A percentile compares a stretch with the other conserved stretches of the same genome.
Conservation (phyloP, 805 yeast species). For the Saccharomyces kudriavzevii region DNA sequence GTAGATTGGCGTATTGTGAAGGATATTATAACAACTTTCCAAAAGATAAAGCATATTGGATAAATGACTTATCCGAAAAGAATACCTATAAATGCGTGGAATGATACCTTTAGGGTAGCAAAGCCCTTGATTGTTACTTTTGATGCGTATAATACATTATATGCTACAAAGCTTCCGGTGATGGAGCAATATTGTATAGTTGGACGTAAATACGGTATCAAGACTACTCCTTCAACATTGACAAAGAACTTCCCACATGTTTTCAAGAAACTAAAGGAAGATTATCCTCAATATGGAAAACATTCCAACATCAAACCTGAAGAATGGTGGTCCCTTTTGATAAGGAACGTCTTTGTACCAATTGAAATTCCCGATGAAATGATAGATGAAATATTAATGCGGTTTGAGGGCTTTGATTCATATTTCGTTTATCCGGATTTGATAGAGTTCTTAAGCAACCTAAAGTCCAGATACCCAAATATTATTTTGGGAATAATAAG, state of each 20-base stretch:
- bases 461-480: constrained; percentile 27
- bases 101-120: constrained; percentile 3
- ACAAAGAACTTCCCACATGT: constrained; percentile 23
- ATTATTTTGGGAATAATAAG: constrained; percentile 41
- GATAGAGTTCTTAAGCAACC: constrained; percentile 34
- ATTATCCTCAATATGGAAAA: constrained; percentile 61
- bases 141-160: constrained; percentile 64
- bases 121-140: constrained; percentile 46
- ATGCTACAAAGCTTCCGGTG: constrained; percentile 48
- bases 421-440: constrained; percentile 51
- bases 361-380: constrained; percentile 29
- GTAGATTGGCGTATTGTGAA: background rate
- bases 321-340: constrained; percentile 54
- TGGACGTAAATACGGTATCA: constrained; percentile 39
- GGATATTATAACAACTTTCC: background rate
- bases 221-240: constrained; percentile 21
- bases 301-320: constrained; percentile 25
- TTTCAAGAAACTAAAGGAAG: constrained; percentile 32
- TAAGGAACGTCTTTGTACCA: constrained; percentile 38
- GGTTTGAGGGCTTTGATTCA: constrained; percentile 45
- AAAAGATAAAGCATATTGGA: background rate
- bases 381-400: constrained; percentile 37
- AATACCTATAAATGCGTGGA: constrained; percentile 9
- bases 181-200: constrained; percentile 45
- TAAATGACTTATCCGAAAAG: constrained; percentile 14